Evolutionary conservation across 768 basidiomycete genomes (phyloP), one percentile per base, ranked within the genome.

Genomic region (Suillus spraguei): DNA sequence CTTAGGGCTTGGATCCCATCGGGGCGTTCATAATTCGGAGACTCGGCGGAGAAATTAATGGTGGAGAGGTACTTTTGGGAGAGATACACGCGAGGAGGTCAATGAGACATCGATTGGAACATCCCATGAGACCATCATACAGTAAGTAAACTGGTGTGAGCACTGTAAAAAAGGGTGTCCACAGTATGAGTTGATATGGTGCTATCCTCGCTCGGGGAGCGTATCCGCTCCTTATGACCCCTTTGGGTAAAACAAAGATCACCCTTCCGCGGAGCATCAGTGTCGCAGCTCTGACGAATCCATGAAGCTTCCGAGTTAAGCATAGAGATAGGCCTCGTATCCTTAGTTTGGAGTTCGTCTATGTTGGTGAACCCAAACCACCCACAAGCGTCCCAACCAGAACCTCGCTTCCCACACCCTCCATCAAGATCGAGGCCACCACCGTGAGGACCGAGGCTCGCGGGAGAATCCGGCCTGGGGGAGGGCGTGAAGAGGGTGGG

Each of bases 341-440:
- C 38, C 16, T 41, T 11, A 0, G 22, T n/a, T 35, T 4, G 17
- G 10, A 38, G 20, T 38, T 47, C 66, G 1, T 53, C 32, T 3
- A 66, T 5, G 7, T 4, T 38, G 22, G 70, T 70, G 3, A 68
- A 52, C 7, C 71, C 74, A 14, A 76, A 74, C 74, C 74, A 76
- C 53, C 71, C 74, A 28, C 67, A 75, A 10, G 66, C 65, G 22
- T 75, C 69, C 74, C 75, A 76, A 32, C 74, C 74, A 32, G 74
- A 75, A 4, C 70, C 74, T 28, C 74, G 75, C 55, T 76, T 75
- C 16, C 74, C 74, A 38, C 70, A 59, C 3, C 74, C 74, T 22
- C 73, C 67, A 3, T 62, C 73, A 10, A 76, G 59, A 60, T 75
- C 75, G 33, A 75, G 59, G n/a, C 74, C 74, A 2, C 74, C 74